Base-by-base conservation (phyloP, 768 basidiomycete genomes). In the Rhizopogon roseolus region DNA sequence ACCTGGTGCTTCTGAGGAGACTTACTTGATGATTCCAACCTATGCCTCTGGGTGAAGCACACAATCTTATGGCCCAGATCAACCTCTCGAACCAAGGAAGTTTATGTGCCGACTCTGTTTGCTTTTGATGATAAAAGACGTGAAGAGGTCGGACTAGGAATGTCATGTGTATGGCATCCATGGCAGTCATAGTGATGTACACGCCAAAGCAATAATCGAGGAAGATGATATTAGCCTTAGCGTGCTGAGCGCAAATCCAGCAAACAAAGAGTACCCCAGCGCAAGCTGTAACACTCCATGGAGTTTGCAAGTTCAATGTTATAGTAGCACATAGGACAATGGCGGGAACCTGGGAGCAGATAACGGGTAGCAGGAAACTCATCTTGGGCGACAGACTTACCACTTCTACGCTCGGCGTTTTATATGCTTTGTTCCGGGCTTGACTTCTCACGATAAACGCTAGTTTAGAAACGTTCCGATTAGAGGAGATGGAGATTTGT, bases 1-100 rank as follows among this genome's bases (percentile, higher is more conserved):
- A 14, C 4, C 34, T 14, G 67, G 63, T 29, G 50, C 65, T 52
- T 58, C 59, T 32, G 51, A 49, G 58, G 28, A 17, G 32, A 10
- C 54, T 57, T 2, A 64, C 61, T 55, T 69, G 68, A 39, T 70
- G 68, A n/a, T 63, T 56, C 71, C 71, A 74, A 29, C 71, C 66
- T 9, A 74, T 63, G 17, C 72, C 70, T 29, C 73, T 64, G 1
- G 69, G 64, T 39, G 65, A 72, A 37, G 60, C 57, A 39, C 65
- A 62, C 14, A 74, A 60, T 38, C 63, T 58, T 22, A 64, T 52
- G 25, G 68, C 65, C 72, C 73, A 73, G 41, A 49, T 50, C 2
- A 68, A n/a, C 8, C 71, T 61, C 9, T 58, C 25, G 19, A 50
- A 55, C 32, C 66, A 55, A 0, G 64, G 43, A 17, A 53, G 41